Percentiles rank a stretch among this genome's conserved stretches.
Evolutionary conservation across 2,329 filamentous ascomycete species (phyloP).

Genomic region (Monosporascus sp.): DNA sequence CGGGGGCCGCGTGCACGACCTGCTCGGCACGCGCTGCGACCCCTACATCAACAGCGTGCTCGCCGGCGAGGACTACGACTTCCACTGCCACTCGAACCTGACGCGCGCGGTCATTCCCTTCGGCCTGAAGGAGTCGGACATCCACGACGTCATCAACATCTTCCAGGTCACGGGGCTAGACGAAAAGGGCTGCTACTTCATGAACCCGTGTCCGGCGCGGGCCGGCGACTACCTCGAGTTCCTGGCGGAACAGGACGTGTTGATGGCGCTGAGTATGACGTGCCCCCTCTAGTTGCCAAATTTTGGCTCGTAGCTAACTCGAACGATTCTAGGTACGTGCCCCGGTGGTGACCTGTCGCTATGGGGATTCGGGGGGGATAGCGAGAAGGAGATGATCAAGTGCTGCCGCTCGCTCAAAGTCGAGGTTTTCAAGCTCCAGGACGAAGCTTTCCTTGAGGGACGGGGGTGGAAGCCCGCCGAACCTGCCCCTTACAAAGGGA

Average conservation of each 20-base stretch:
- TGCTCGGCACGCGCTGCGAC: slow-evolving; percentile 78
- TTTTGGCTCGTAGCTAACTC: slow-evolving; percentile 35
- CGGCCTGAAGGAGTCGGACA: slow-evolving; percentile 66
- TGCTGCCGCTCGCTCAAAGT: slow-evolving; percentile 72
- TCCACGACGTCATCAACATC: slow-evolving; percentile 82
- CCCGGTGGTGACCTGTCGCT: slow-evolving; percentile 75
- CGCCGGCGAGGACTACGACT: slow-evolving; percentile 55
- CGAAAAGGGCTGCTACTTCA: slow-evolving; percentile 68
- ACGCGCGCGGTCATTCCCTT: slow-evolving; percentile 65
- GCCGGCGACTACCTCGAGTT: slow-evolving; percentile 65
- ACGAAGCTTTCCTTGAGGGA: slow-evolving; percentile 44
- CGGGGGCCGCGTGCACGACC: slow-evolving; percentile 68
- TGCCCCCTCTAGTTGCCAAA: background rate
- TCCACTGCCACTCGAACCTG: slow-evolving; percentile 80
- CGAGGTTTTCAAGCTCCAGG: slow-evolving; percentile 62
- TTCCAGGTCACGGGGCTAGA: slow-evolving; percentile 82
- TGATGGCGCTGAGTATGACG: slow-evolving; percentile 51
- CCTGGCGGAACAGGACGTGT: slow-evolving; percentile 71
- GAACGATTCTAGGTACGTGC: slow-evolving; percentile 56
- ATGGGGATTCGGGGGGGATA: slow-evolving; percentile 73
- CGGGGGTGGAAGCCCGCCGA: slow-evolving; percentile 59
- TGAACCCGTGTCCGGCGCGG: slow-evolving; percentile 57
- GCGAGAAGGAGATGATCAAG: slow-evolving; percentile 62
- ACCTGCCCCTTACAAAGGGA: slow-evolving; percentile 56
- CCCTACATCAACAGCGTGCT: slow-evolving; percentile 77